phyloP scores from a whole-genome alignment of 352 stramenopile species.

The Peronospora destructor region DNA sequence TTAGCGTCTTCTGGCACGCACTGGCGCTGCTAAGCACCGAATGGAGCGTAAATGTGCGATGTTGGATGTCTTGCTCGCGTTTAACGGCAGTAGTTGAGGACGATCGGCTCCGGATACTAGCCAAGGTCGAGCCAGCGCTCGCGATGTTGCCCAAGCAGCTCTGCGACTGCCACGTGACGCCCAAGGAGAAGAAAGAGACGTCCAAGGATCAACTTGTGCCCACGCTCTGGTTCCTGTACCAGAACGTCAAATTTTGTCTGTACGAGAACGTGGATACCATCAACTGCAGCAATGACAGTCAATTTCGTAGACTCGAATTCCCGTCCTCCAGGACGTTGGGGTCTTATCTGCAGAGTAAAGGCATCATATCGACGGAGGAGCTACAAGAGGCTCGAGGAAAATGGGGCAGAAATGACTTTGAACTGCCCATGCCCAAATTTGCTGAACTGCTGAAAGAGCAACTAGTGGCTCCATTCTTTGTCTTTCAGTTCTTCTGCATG shows the following conservation, averaged over 20 bases:
- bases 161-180: slow-evolving; percentile 32
- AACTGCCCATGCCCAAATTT: slow-evolving; percentile 92
- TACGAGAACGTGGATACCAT: slow-evolving; percentile 48
- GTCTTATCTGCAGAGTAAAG: slow-evolving; percentile 52
- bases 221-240: slow-evolving; percentile 67
- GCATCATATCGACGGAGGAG: slow-evolving; percentile 32
- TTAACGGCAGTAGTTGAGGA: slow-evolving; percentile 48
- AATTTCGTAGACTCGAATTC: slow-evolving; percentile 74
- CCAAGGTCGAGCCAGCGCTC: slow-evolving; percentile 53
- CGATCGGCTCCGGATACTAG: slow-evolving; percentile 46
- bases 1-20: slow-evolving; percentile 42
- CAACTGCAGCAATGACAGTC: slow-evolving; percentile 33
- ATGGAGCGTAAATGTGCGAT: slow-evolving; percentile 59
- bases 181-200: slow-evolving; percentile 11
- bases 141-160: slow-evolving; percentile 46
- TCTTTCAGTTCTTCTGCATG: slow-evolving; percentile 99
- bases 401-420: slow-evolving; percentile 89
- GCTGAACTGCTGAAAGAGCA: slow-evolving; percentile 95
- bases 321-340: slow-evolving; percentile 45
- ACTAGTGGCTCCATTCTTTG: slow-evolving; percentile 95
- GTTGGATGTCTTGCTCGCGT: slow-evolving; percentile 42
- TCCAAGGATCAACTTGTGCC: slow-evolving; percentile 20
- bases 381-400: slow-evolving; percentile 43
- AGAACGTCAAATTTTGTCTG: slow-evolving; percentile 73
- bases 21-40: slow-evolving; percentile 43